These are phyloP conservation scores for Cladosporium halotolerans DNA, from an alignment of 2,329 filamentous ascomycete genomes.

Conservation along the genomic window DNA sequence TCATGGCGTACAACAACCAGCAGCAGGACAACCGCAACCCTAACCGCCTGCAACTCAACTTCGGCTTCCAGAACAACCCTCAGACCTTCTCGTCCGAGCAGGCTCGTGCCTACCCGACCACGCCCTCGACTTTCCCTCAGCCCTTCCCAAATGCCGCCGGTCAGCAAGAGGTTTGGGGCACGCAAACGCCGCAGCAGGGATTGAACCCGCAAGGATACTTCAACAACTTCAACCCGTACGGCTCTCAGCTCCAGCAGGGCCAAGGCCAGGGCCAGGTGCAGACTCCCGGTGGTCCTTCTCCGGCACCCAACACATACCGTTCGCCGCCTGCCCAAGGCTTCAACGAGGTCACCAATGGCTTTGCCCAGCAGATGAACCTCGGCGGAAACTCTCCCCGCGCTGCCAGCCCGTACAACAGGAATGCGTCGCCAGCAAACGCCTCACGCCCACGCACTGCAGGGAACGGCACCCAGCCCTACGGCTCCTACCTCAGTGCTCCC, in stretches of 20 bases:
- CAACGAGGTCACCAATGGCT: slow-evolving; percentile 81
- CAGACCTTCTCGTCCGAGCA: slow-evolving; percentile 39
- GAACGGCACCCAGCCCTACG: slow-evolving; percentile 55
- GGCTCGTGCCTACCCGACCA: slow-evolving; percentile 54
- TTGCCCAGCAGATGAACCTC: slow-evolving; percentile 93
- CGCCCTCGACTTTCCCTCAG: slow-evolving; percentile 92
- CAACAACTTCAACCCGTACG: slow-evolving; percentile 40
- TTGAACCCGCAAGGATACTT: slow-evolving; percentile 44
- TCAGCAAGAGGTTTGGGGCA: slow-evolving; percentile 56
- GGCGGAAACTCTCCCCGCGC: slow-evolving; percentile 60
- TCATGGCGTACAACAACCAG: slow-evolving; percentile 16
- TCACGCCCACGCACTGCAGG: slow-evolving; percentile 76
- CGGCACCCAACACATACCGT: slow-evolving; percentile 40
- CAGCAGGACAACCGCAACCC: slow-evolving; percentile 27
- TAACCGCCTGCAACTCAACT: slow-evolving; percentile 48
- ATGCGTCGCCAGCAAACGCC: slow-evolving; percentile 61
- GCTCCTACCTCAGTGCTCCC: slow-evolving; percentile 60
- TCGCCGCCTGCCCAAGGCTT: slow-evolving; percentile 48
- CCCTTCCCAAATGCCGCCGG: slow-evolving; percentile 59
- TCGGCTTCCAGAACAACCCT: slow-evolving; percentile 39
- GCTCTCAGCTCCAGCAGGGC: slow-evolving; percentile 42
- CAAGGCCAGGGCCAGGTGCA: slow-evolving; percentile 27
- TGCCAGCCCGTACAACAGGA: slow-evolving; percentile 60
- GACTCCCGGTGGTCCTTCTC: slow-evolving; percentile 37
- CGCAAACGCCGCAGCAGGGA: slow-evolving; percentile 37